Evolutionary conservation across 768 basidiomycete genomes (phyloP).

Genomic region (Mycena galericulata): DNA sequence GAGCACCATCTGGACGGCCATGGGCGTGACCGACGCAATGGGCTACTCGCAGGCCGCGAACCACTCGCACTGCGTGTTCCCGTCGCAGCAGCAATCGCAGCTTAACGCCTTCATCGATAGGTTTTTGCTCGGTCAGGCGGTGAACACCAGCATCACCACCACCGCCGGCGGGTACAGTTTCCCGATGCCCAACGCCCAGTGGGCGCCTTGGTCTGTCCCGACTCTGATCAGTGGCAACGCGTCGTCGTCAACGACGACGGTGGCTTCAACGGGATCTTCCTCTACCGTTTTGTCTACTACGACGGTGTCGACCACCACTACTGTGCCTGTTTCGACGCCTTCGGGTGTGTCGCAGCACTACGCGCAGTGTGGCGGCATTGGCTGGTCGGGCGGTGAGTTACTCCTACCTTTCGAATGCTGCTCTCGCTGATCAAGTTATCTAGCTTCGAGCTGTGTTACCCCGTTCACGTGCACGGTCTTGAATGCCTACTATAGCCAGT

Average conservation of each 20-base stretch:
- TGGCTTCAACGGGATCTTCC: neutral
- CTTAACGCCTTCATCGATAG: slow-evolving; percentile 67
- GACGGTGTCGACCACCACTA: neutral
- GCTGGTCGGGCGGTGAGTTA: slow-evolving; percentile 16
- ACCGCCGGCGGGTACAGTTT: slow-evolving; percentile 51
- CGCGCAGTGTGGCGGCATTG: slow-evolving; percentile 27
- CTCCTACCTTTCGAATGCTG: neutral
- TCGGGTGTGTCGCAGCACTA: slow-evolving; percentile 20
- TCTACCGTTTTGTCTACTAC: neutral
- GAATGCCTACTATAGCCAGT: slow-evolving; percentile 13
- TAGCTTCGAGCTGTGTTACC: neutral
- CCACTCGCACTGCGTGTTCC: slow-evolving; percentile 69
- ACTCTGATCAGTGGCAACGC: slow-evolving; percentile 4
- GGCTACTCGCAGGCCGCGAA: slow-evolving; percentile 67
- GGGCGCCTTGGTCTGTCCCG: slow-evolving; percentile 31
- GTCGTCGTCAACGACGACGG: slow-evolving; percentile 15
- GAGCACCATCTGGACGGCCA: slow-evolving; percentile 62
- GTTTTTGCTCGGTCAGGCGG: slow-evolving; percentile 61
- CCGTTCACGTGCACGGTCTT: neutral
- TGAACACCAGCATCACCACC: slow-evolving; percentile 60
- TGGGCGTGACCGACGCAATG: slow-evolving; percentile 59
- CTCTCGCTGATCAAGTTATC: neutral
- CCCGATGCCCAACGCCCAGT: slow-evolving; percentile 37
- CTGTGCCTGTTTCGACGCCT: slow-evolving; percentile 2
- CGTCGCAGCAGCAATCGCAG: slow-evolving; percentile 55